Evolutionary conservation across 257 asterid genomes (phyloP).

Genomic region (Solanum pinnatisectum): DNA sequence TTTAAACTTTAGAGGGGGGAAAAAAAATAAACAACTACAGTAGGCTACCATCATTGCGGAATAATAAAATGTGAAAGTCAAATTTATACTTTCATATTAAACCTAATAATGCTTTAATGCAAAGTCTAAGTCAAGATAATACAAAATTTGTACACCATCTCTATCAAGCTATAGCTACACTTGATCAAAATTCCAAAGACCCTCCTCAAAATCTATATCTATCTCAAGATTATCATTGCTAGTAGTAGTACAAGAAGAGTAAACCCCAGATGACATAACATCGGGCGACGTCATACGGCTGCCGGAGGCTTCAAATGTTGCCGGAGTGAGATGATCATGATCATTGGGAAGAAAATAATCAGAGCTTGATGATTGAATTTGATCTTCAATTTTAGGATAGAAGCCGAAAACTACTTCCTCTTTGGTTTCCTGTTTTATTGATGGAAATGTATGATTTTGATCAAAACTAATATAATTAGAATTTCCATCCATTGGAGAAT

Average conservation of each 20-base stretch:
- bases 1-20: neutral
- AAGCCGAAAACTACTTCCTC: neutral
- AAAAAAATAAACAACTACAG: neutral
- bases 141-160: neutral
- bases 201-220: neutral
- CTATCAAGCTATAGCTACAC: neutral
- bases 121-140: neutral
- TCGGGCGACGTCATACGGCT: slow-evolving; percentile 1
- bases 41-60: neutral
- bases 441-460: neutral
- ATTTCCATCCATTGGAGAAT: neutral
- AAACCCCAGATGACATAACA: slow-evolving; percentile 15
- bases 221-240: neutral
- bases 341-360: neutral
- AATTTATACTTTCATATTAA: neutral
- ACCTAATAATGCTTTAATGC: neutral
- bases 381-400: neutral
- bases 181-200: neutral
- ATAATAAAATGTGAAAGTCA: neutral
- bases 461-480: slow-evolving; percentile 31
- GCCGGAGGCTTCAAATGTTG: neutral
- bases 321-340: neutral
- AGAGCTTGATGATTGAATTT: neutral
- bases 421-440: slow-evolving; percentile 9
- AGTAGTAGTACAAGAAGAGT: neutral